These are phyloP conservation scores for Colletotrichum chrysophilum DNA, from an alignment of 2,329 filamentous ascomycete species.

Conservation along the genomic window DNA sequence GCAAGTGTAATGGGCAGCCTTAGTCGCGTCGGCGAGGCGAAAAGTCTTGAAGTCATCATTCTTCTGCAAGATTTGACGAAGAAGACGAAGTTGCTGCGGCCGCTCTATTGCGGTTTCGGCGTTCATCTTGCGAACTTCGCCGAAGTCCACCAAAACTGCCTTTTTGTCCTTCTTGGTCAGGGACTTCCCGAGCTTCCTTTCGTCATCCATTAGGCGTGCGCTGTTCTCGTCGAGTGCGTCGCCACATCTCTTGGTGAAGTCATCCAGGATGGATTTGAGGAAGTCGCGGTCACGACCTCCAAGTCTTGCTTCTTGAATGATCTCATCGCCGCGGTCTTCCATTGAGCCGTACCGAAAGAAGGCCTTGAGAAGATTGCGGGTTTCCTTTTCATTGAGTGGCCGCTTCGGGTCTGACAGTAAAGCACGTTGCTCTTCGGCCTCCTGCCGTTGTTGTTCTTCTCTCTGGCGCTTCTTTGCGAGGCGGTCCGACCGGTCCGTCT, in stretches of 20 bases:
- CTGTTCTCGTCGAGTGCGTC: slow-evolving; percentile 70
- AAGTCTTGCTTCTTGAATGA: slow-evolving; percentile 86
- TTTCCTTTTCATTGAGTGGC: slow-evolving; percentile 91
- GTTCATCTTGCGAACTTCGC: slow-evolving; percentile 92
- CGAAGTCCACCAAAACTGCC: slow-evolving; percentile 93
- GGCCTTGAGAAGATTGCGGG: slow-evolving; percentile 86
- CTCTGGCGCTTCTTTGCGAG: slow-evolving; percentile 70
- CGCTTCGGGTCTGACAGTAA: slow-evolving; percentile 83
- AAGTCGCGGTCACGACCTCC: slow-evolving; percentile 82
- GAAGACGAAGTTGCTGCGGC: slow-evolving; percentile 84
- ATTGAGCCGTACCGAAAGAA: slow-evolving; percentile 92
- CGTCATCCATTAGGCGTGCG: slow-evolving; percentile 77
- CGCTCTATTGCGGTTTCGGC: slow-evolving; percentile 94
- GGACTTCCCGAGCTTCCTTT: slow-evolving; percentile 80
- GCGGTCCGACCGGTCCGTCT: slow-evolving; percentile 69
- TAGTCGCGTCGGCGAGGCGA: slow-evolving; percentile 88
- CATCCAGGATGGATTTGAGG: slow-evolving; percentile 75
- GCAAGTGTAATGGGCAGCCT: slow-evolving; percentile 89
- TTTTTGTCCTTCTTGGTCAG: slow-evolving; percentile 98
- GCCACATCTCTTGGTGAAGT: slow-evolving; percentile 68
- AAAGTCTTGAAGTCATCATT: slow-evolving; percentile 77
- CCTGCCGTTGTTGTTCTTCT: slow-evolving; percentile 72
- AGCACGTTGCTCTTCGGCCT: slow-evolving; percentile 75
- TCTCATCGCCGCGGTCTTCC: slow-evolving; percentile 85
- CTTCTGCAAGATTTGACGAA: slow-evolving; percentile 75